These are phyloP conservation scores for Rostrohypoxylon terebratum DNA, from an alignment of 495 filamentous ascomycete species.

Conservation along the genomic window DNA sequence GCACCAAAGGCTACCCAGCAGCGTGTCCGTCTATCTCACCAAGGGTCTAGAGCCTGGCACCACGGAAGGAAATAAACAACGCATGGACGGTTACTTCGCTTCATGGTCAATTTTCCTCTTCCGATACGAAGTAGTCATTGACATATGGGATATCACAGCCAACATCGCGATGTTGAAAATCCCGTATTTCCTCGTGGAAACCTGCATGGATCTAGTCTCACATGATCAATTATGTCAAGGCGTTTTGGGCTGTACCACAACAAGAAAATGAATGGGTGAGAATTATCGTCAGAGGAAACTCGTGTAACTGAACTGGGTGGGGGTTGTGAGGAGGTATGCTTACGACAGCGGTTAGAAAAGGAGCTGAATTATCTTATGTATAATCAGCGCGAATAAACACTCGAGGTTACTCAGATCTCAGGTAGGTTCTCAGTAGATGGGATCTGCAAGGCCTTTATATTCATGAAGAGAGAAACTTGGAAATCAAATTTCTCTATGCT, in stretches of 20 bases:
- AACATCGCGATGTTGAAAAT: not conserved
- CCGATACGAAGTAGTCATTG: slow-evolving; percentile 10
- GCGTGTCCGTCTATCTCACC: not conserved
- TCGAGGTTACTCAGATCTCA: not conserved
- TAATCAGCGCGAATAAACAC: not conserved
- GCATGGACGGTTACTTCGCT: not conserved
- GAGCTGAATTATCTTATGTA: not conserved
- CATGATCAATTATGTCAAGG: not conserved
- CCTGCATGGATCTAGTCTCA: not conserved
- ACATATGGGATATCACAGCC: not conserved
- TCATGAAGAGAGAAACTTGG: not conserved
- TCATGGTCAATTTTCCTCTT: not conserved
- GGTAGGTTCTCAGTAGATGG: not conserved
- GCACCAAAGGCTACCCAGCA: not conserved
- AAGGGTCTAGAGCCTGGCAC: not conserved
- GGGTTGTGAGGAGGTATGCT: not conserved
- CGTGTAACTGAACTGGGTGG: not conserved
- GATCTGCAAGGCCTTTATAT: slow-evolving; percentile 12
- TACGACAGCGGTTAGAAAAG: not conserved
- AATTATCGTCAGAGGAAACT: not conserved
- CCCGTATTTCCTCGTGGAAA: not conserved
- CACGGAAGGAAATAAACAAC: not conserved
- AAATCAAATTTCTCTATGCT: not conserved
- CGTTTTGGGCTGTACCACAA: not conserved
- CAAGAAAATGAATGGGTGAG: not conserved